A percentile compares a stretch with the other conserved stretches of the same genome.
These are phyloP conservation scores for Escovopsis sp. DNA, from an alignment of 2,329 filamentous ascomycete genomes.

Conservation along the genomic window DNA sequence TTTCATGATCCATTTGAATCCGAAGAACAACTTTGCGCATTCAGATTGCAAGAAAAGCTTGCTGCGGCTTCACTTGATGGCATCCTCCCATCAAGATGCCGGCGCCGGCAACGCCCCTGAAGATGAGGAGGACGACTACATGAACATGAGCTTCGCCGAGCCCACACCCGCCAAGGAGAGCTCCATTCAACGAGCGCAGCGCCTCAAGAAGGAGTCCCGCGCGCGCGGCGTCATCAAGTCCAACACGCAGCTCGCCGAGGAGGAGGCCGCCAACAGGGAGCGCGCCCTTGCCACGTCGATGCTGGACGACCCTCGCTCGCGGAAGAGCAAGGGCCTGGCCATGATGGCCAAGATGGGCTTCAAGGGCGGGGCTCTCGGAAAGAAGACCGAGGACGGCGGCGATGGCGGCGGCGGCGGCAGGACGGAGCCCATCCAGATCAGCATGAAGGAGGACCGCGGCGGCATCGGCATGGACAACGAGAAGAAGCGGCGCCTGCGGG, in stretches of 20 bases:
- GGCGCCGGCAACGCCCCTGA: background rate
- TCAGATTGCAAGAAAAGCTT: no score
- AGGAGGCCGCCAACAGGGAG: conserved; percentile 59
- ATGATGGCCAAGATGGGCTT: conserved; percentile 99
- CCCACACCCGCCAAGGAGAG: conserved; percentile 37
- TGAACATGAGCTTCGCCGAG: conserved; percentile 84
- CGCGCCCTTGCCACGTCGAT: conserved; percentile 61
- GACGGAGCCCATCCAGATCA: conserved; percentile 60
- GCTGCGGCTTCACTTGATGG: background rate
- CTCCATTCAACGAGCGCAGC: conserved; percentile 38
- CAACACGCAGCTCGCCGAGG: conserved; percentile 67
- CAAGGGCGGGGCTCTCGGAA: conserved; percentile 60
- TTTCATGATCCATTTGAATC: no score
- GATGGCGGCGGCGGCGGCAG: conserved; percentile 10
- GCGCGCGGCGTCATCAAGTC: conserved; percentile 56
- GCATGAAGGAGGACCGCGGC: conserved; percentile 62
- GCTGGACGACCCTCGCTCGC: conserved; percentile 39
- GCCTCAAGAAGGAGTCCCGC: conserved; percentile 48
- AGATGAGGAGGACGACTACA: conserved; percentile 78
- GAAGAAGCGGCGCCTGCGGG: conserved; percentile 60
- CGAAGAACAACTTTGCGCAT: no score
- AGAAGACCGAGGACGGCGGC: conserved; percentile 31
- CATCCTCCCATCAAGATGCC: background rate
- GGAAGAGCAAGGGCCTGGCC: conserved; percentile 70
- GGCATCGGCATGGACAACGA: conserved; percentile 78